Evolutionary conservation across 192 early-diverging fungal species (phyloP).

Genomic region (Gonapodya prolifera): DNA sequence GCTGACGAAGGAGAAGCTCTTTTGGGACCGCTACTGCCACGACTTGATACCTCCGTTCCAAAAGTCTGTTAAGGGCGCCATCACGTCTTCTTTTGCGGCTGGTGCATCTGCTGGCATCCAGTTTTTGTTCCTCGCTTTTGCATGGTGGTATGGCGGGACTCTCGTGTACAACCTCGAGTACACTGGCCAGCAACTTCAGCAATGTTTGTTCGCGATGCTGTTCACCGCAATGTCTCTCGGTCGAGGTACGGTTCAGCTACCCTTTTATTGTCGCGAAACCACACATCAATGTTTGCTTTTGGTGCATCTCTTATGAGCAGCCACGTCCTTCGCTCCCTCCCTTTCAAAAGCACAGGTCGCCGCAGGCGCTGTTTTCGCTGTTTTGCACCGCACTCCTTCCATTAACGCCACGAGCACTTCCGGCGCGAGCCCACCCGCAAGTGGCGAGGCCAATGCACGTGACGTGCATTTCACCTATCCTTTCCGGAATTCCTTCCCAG

Average conservation of each 20-base stretch:
- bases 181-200: neutral
- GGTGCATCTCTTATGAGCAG: neutral
- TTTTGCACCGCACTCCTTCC: conserved; percentile 28
- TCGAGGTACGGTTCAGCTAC: neutral
- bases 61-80: neutral
- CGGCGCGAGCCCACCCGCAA: conserved; percentile 6
- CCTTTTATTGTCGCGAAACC: neutral
- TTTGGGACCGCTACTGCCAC: neutral
- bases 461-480: conserved; percentile 49
- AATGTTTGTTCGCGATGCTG: neutral
- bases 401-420: conserved; percentile 23
- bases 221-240: neutral
- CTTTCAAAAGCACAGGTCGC: conserved; percentile 29
- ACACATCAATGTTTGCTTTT: neutral
- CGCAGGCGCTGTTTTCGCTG: conserved; percentile 32
- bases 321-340: neutral
- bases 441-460: conserved; percentile 16
- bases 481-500: conserved; percentile 39
- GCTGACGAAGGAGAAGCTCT: neutral
- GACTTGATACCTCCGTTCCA: neutral
- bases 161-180: neutral
- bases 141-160: neutral
- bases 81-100: neutral
- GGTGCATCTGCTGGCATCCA: neutral
- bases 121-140: neutral